Evolutionary conservation across 306 rosid species (phyloP), one percentile per base, ranked within the genome.

Genomic region (Lagenaria siceraria): DNA sequence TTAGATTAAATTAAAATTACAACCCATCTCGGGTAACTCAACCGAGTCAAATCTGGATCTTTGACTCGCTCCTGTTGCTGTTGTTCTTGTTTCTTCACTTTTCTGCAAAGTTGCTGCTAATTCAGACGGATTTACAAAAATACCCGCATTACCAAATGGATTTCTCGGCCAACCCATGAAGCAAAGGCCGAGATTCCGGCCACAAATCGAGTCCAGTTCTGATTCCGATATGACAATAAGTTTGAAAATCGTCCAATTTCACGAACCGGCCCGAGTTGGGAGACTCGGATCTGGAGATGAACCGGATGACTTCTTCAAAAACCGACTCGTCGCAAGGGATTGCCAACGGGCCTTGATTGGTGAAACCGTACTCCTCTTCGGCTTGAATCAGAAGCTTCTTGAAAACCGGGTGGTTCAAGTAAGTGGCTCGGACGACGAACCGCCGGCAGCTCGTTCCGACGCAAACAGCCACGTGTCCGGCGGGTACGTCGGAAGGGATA

Each of bases 351-450:
- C 99, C 99, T 7, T 77, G 76, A 78, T 87, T 86, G 14, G 79
- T 46, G 86, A 92, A 95, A 0, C 97, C 99, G 80, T 88, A 90
- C 83, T 89, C 99, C 74, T 95, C 97, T 58, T 95, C 96, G 0
- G 97, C 99, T 58, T 87, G 80, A 0, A 83, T 83, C 0, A 95
- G 85, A 1, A 95, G 97, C 78, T 89, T 95, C 89, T 87, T 83
- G 89, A 95, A 89, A 52, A 92, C 70, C 0, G 99, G 97, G 58
- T 95, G 99, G 91, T 95, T 95, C 64, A 95, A 90, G 85, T 92
- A 79, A 35, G 97, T 77, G 3, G 97, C 88, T 14, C 87, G 92
- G 78, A 95, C 92, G 18, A 95, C 86, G 18, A 85, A 89, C 61
- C 99, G 81, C 63, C 86, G 87, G 78, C 65, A 78, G 64, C 80